Evolutionary conservation across 2,329 filamentous ascomycete genomes (phyloP), one percentile per base, ranked within the genome.

Genomic region (Nothomitra cinnamomea): DNA sequence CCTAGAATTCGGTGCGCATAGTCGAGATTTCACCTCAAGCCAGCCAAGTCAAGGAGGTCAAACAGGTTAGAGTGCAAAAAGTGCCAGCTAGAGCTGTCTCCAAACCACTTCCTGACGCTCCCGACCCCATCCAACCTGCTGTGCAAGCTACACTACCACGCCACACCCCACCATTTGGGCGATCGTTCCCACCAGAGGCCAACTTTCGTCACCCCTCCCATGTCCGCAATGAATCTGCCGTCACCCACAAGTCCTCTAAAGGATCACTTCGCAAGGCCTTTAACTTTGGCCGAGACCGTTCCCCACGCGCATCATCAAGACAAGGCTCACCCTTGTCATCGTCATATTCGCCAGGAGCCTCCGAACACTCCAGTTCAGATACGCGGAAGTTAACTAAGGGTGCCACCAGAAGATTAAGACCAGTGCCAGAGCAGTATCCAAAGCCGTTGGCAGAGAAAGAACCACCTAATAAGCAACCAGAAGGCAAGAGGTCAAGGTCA

Each of bases 61-160:
- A 32, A 32, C 5, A 32, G 28, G 28, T 32, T 10, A 32, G 10
- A 32, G 28, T 32, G 10, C 28, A 32, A 32, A 32, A 32, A 10
- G 28, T 32, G 15, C 38, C 38, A 41, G 38, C 24, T 17, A 24
- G 17, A 35, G 19, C 22, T 19, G 35, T 60, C 21, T 56, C 61
- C 54, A 62, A 62, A 52, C 61, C 61, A 28, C 53, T 62, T 17
- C 61, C 61, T 7, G 51, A 52, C 45, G 58, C 60, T 21, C 61
- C 61, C 15, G 57, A 58, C n/a, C 25, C 56, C 8, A 53, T 55
- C 17, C 53, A 19, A 8, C 54, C 51, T 41, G 54, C 56, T 8
- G 53, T 60, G 22, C 35, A 42, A 48, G 53, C 56, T 35, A 59
- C 54, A 21, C 48, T 58, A 6, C 54, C 54, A 8, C 55, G 45